These are phyloP conservation scores for Alloteropsis semialata DNA, from an alignment of 176 grass and related monocot genomes.

Conservation along the genomic window DNA sequence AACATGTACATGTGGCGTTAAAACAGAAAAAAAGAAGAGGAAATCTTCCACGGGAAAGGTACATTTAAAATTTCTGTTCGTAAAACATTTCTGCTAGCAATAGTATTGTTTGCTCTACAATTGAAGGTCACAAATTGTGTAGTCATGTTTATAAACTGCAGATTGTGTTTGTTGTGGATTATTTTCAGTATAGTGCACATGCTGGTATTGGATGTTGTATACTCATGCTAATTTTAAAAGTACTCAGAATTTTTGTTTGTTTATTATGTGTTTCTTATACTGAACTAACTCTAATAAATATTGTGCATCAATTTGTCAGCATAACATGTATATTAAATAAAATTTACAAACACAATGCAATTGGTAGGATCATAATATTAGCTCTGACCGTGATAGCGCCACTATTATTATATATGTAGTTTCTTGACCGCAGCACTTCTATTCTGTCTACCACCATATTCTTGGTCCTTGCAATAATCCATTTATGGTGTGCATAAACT, in stretches of 20 bases:
- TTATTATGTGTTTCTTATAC: not conserved
- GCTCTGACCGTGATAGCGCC: not conserved
- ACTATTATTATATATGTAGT: not conserved
- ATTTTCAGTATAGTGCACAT: not conserved
- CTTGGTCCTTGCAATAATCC: not conserved
- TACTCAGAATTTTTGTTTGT: not conserved
- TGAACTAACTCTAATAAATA: not conserved
- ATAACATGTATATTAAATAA: not conserved
- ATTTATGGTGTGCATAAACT: conserved; percentile 24
- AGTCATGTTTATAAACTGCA: not conserved
- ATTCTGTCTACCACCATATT: not conserved
- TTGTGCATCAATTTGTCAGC: not conserved
- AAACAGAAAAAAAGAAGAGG: conserved; percentile 72
- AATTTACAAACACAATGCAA: not conserved
- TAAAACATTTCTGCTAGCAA: not conserved
- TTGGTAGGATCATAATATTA: not conserved
- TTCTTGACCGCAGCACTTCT: not conserved
- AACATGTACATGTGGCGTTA: conserved; percentile 47
- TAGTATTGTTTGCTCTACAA: not conserved
- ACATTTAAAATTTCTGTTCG: conserved; percentile 13
- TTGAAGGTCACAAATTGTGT: not conserved
- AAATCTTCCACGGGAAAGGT: conserved; percentile 69
- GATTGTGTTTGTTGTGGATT: not conserved
- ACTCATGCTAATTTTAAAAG: not conserved
- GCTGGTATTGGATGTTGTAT: not conserved